A percentile compares a stretch with the other conserved stretches of the same genome.
phyloP scores from a whole-genome alignment of 2,329 filamentous ascomycete species.

The Thermochaetoides dissita region DNA sequence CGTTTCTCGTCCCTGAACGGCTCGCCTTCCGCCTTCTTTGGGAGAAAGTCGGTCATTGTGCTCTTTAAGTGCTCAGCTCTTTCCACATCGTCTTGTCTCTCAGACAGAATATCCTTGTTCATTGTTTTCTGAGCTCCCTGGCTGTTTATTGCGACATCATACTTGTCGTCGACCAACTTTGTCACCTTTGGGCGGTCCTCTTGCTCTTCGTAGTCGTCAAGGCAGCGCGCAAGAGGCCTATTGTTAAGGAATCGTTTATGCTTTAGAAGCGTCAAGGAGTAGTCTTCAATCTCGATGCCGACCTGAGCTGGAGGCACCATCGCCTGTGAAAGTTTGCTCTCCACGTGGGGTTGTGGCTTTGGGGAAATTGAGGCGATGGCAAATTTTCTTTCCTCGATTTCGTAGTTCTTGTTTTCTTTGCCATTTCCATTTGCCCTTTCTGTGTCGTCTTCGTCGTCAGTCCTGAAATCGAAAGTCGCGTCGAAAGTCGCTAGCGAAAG shows the following conservation, averaged over 20 bases:
- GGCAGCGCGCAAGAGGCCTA: conserved; percentile 19
- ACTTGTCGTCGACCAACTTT: not conserved
- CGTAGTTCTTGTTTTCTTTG: too few species aligned
- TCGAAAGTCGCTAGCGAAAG: too few species aligned
- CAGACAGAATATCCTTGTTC: not conserved
- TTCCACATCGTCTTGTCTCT: not conserved
- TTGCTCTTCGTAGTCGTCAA: conserved; percentile 12
- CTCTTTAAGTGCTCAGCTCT: not conserved
- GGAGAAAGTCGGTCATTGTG: not conserved
- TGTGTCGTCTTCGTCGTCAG: too few species aligned
- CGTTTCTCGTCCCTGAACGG: not conserved
- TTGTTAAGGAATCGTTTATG: conserved; percentile 22
- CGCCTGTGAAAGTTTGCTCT: not conserved
- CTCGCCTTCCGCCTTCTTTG: not conserved
- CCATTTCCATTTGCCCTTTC: too few species aligned
- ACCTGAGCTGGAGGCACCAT: not conserved
- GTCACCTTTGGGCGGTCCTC: not conserved
- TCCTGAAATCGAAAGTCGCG: too few species aligned
- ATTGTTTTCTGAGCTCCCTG: not conserved
- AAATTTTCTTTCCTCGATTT: too few species aligned
- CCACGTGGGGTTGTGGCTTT: not conserved
- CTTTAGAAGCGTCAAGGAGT: conserved; percentile 21
- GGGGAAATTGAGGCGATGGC: not conserved
- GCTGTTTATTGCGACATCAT: not conserved
- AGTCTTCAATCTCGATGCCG: conserved; percentile 15